Evolutionary conservation across 768 basidiomycete species (phyloP), one percentile per base, ranked within the genome.

Genomic region (Pleurotus ostreatus): DNA sequence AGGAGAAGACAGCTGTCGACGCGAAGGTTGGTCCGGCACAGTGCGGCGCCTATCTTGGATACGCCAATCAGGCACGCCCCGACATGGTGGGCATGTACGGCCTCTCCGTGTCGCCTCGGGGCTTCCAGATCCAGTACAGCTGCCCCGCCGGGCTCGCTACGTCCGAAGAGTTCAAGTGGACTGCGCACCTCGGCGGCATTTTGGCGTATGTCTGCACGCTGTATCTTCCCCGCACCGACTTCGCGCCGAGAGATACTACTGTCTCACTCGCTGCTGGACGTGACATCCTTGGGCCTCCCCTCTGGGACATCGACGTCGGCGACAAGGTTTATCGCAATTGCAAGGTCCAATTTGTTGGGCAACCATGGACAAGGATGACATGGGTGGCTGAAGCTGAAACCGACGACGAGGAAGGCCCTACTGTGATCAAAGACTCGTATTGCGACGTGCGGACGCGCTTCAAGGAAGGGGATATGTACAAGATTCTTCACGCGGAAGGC

Each of bases 121-220:
- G 16, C 1, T 58, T 55, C 22, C n/a, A 15, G 37, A 25, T 58
- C 57, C 41, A 54, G 20, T 58, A 46, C 26, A 52, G 48, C 16
- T 43, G 53, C 55, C 26, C 53, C 16, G 40, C 57, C 16, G 45
- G 57, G 8, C 30, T 55, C 37, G 52, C 16, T 18, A 89, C 26
- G 8, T 56, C 55, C 0, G 23, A 16, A 1, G 26, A 26, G 8
- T 56, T 26, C 20, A n/a, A 13, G 3, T 56, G 55, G 55, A 16
- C n/a, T 18, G 20, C 8, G 3, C 30, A 56, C 1, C 9, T 47
- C 11, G 6, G 7, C 8, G 44, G 44, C 1, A 9, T 56, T 16
- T 4, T 46, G 37, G 22, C 6, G 3, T 56, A 56, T 39, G 26
- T 47, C 18, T 56, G 34, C 26, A 46, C 55, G 26, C 44, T 56